These are phyloP conservation scores for Poterioochromonas sp. DNA, from an alignment of 352 stramenopile genomes.

Conservation along the genomic window DNA sequence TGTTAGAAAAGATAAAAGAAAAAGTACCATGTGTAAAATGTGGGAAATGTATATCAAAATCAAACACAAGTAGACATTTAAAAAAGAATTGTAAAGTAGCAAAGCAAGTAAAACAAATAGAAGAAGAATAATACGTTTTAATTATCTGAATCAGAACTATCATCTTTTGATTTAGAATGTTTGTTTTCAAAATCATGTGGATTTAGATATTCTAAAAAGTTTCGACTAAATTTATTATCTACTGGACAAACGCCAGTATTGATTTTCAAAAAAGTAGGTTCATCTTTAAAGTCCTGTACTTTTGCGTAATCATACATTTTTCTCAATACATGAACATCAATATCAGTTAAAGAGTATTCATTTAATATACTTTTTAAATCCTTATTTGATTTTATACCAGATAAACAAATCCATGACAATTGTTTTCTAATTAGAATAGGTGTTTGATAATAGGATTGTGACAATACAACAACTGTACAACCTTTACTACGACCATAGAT, in stretches of 20 bases:
- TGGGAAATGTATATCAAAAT: no score
- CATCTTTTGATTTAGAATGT: no score
- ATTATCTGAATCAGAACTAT: no score
- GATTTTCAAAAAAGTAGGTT: background rate
- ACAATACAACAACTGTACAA: background rate
- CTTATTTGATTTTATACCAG: background rate
- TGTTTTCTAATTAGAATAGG: background rate
- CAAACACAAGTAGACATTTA: no score
- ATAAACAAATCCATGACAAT: background rate
- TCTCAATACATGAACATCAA: background rate
- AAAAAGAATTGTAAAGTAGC: no score
- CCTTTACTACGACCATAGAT: background rate
- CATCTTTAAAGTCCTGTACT: background rate
- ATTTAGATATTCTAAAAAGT: slow-evolving; percentile 1
- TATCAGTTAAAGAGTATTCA: background rate
- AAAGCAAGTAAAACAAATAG: no score
- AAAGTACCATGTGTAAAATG: no score
- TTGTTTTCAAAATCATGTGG: slow-evolving; percentile 1
- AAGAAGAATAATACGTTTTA: no score
- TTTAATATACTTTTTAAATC: slow-evolving; percentile 5
- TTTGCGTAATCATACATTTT: background rate
- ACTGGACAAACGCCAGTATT: background rate
- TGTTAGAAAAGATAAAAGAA: no score
- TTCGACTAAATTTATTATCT: background rate
- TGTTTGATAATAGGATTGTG: background rate